Percentiles rank a stretch among this genome's conserved stretches.
Conservation (phyloP, 2,329 filamentous ascomycete genomes). For the Fusarium sp. region DNA sequence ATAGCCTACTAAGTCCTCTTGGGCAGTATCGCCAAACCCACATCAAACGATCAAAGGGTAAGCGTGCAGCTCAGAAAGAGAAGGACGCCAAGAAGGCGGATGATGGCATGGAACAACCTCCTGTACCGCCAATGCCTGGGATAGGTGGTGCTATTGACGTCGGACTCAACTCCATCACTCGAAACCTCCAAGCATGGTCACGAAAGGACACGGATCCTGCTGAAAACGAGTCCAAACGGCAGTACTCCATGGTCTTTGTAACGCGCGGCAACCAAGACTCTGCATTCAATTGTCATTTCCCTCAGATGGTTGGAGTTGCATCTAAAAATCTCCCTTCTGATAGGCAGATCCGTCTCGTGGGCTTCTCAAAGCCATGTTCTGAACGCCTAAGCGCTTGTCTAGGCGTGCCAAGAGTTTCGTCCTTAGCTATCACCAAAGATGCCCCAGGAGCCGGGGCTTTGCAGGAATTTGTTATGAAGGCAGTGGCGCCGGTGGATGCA, state of each 20-base stretch:
- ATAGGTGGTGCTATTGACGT: conserved; percentile 69
- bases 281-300: conserved; percentile 69
- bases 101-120: conserved; percentile 40
- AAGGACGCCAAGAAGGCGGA: conserved; percentile 50
- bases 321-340: conserved; percentile 55
- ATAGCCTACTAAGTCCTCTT: conserved; percentile 71
- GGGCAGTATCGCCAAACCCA: conserved; percentile 69
- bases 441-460: conserved; percentile 69
- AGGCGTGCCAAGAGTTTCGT: conserved; percentile 72
- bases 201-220: not conserved
- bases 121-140: conserved; percentile 58
- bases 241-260: conserved; percentile 68
- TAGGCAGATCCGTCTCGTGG: conserved; percentile 66
- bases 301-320: conserved; percentile 63
- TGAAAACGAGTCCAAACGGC: conserved; percentile 5
- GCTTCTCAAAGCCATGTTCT: conserved; percentile 70
- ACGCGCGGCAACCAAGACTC: conserved; percentile 67
- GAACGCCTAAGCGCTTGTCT: conserved; percentile 66
- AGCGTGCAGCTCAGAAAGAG: conserved; percentile 64
- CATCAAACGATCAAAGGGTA: conserved; percentile 69
- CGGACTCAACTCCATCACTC: conserved; percentile 72
- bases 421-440: conserved; percentile 67
- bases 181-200: conserved; percentile 62
- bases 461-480: conserved; percentile 64
- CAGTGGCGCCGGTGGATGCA: conserved; percentile 63